Percentiles rank a stretch among this genome's conserved stretches.
Conservation (phyloP, 202 grass and related monocot species). For the Setaria viridis region DNA sequence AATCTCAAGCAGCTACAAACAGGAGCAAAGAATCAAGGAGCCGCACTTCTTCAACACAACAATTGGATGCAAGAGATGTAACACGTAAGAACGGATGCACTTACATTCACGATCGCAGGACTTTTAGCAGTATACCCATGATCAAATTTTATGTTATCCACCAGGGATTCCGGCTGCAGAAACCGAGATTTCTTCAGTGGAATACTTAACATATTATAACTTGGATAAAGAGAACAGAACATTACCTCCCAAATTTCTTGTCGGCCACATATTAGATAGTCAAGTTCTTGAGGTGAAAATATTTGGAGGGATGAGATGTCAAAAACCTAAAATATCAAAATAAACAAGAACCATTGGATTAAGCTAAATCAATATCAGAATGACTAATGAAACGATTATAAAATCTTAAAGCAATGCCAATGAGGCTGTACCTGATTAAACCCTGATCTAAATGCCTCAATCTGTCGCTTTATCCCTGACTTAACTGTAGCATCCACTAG, state of each 20-base stretch:
- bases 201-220: slow-evolving; percentile 1
- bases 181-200: slow-evolving; percentile 11
- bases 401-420: neutral
- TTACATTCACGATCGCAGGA: slow-evolving; percentile 61
- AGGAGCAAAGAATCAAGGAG: slow-evolving; percentile 31
- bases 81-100: neutral
- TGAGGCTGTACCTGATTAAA: slow-evolving; percentile 55
- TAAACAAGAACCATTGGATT: slow-evolving; percentile 6
- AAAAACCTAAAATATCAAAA: slow-evolving; percentile 69
- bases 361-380: neutral
- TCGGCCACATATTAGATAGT: slow-evolving; percentile 83
- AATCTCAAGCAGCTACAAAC: slow-evolving; percentile 62
- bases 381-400: neutral
- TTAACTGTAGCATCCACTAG: slow-evolving; percentile 62
- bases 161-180: slow-evolving; percentile 48
- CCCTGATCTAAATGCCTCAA: slow-evolving; percentile 63
- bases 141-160: slow-evolving; percentile 73
- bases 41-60: neutral
- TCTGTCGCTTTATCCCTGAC: slow-evolving; percentile 58
- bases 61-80: slow-evolving; percentile 9
- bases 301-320: slow-evolving; percentile 84
- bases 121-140: slow-evolving; percentile 73
- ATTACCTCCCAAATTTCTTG: slow-evolving; percentile 93
- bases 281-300: slow-evolving; percentile 91
- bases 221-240: neutral